These are phyloP conservation scores for Citrullus mucosospermus DNA, from an alignment of 306 rosid species.

Conservation along the genomic window DNA sequence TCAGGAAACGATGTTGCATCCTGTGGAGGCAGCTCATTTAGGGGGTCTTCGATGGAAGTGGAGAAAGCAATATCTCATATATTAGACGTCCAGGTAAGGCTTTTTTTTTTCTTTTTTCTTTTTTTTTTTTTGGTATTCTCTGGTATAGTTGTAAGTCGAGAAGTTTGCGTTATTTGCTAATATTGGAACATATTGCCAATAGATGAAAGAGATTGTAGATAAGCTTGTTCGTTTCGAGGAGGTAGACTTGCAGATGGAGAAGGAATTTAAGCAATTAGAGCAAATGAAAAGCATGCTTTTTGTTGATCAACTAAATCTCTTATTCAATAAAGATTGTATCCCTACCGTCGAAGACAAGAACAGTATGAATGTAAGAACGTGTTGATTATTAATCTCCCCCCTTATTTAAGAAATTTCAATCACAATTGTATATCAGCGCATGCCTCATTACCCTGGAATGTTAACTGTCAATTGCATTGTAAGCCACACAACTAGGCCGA, in stretches of 20 bases:
- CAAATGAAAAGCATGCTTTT: slow-evolving; percentile 55
- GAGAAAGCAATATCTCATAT: slow-evolving; percentile 55
- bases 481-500: no score
- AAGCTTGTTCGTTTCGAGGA: slow-evolving; percentile 49
- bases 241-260: slow-evolving; percentile 63
- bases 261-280: slow-evolving; percentile 58
- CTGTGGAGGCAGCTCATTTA: slow-evolving; percentile 27
- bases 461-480: no score
- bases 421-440: neutral
- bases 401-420: neutral
- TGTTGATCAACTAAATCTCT: slow-evolving; percentile 60
- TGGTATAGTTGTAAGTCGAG: neutral
- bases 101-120: neutral
- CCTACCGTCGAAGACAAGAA: slow-evolving; percentile 15
- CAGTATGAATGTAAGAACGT: slow-evolving; percentile 26
- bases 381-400: slow-evolving; percentile 13
- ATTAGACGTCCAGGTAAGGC: slow-evolving; percentile 44
- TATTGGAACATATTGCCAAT: slow-evolving; percentile 15
- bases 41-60: slow-evolving; percentile 31
- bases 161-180: slow-evolving; percentile 12
- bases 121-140: neutral
- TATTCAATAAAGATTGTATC: slow-evolving; percentile 24
- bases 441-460: neutral
- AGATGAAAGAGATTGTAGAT: slow-evolving; percentile 64
- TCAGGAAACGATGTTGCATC: slow-evolving; percentile 35